These are phyloP conservation scores for Pterocarpus santalinus DNA, from an alignment of 306 rosid species.

Conservation along the genomic window DNA sequence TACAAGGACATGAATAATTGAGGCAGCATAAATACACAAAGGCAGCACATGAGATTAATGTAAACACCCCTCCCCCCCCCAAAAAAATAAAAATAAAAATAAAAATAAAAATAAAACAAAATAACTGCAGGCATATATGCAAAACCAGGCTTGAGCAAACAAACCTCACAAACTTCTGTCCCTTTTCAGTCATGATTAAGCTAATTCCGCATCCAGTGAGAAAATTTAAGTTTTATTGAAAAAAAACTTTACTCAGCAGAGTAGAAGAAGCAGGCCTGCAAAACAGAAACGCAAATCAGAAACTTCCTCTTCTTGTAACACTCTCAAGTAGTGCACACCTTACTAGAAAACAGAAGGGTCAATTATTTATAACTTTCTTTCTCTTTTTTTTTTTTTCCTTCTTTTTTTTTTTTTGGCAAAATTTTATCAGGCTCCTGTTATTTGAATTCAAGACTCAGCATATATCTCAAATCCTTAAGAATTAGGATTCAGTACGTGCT, in stretches of 20 bases:
- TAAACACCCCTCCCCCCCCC: too few relatives aligned
- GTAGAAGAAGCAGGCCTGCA: slow-evolving; percentile 40
- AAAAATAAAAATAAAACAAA: too few relatives aligned
- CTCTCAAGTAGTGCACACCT: background rate
- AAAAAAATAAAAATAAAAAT: too few relatives aligned
- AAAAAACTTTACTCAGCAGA: slow-evolving; percentile 12
- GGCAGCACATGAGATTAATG: too few relatives aligned
- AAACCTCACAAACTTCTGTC: slow-evolving; percentile 71
- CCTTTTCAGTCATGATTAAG: slow-evolving; percentile 54
- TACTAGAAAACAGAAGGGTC: background rate
- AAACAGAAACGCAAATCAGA: slow-evolving; percentile 36
- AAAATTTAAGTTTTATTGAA: slow-evolving; percentile 1
- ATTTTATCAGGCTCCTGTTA: background rate
- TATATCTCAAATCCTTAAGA: slow-evolving; percentile 1
- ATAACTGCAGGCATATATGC: background rate
- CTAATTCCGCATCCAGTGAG: slow-evolving; percentile 23
- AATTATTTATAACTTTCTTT: background rate
- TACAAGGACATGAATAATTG: background rate
- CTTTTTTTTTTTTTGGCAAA: too few relatives aligned
- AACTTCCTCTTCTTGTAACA: background rate
- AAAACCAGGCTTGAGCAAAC: slow-evolving; percentile 43
- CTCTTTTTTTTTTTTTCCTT: too few relatives aligned
- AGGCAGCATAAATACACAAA: too few relatives aligned
- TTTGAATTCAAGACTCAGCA: background rate
- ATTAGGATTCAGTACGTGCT: slow-evolving; percentile 7